These are phyloP conservation scores for Gyromitra esculenta DNA, from an alignment of 2,329 filamentous ascomycete genomes.

Conservation along the genomic window DNA sequence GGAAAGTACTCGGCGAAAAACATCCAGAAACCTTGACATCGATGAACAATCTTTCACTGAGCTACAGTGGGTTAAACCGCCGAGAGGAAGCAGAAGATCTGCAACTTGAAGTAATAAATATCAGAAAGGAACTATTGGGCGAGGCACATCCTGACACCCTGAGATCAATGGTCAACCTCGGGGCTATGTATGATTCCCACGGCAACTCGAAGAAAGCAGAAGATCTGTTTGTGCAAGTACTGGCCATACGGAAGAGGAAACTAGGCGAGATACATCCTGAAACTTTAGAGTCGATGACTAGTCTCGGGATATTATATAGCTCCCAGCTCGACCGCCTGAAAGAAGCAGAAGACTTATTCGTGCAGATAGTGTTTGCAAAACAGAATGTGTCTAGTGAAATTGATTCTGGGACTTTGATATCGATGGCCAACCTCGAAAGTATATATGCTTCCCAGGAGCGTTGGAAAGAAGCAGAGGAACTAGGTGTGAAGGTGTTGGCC, in stretches of 20 bases:
- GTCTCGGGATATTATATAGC: not conserved
- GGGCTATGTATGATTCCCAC: not conserved
- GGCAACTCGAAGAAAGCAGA: not conserved
- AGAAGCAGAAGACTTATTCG: not conserved
- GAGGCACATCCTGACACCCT: slow-evolving; percentile 39
- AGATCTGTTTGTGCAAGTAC: not conserved
- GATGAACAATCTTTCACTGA: not conserved
- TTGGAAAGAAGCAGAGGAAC: slow-evolving; percentile 35
- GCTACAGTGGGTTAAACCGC: not conserved
- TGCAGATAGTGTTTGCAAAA: not conserved
- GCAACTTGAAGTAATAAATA: not conserved
- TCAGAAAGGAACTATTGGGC: slow-evolving; percentile 8
- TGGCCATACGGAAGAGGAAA: not conserved
- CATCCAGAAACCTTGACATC: slow-evolving; percentile 2
- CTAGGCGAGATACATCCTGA: slow-evolving; percentile 7
- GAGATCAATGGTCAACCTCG: slow-evolving; percentile 17
- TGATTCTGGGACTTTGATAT: not conserved
- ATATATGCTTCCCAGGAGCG: slow-evolving; percentile 12
- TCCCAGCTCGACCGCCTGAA: not conserved
- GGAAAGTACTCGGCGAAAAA: not conserved
- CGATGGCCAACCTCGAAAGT: slow-evolving; percentile 13
- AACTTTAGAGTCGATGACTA: not conserved
- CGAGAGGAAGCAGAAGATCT: slow-evolving; percentile 3
- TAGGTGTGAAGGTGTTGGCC: slow-evolving; percentile 8
- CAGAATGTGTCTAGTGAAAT: not conserved